Conservation (phyloP, 768 basidiomycete species). For the Hypholoma sublateritium region DNA sequence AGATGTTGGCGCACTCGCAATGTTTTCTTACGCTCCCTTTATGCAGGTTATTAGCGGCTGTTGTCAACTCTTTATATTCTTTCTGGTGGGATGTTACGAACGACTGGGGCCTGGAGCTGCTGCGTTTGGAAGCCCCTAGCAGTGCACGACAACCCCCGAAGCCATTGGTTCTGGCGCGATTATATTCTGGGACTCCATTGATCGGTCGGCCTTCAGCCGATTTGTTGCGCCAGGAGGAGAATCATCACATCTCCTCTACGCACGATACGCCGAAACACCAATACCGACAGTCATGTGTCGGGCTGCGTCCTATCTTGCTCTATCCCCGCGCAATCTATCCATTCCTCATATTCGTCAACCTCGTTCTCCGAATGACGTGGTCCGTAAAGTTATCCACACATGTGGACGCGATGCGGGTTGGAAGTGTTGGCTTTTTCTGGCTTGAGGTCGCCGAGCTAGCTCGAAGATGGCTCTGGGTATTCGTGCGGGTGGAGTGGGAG, state of each 20-base stretch:
- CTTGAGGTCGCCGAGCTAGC: conserved; percentile 89
- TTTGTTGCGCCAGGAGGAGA: conserved; percentile 19
- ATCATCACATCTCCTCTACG: conserved; percentile 10
- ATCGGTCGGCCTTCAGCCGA: conserved; percentile 20
- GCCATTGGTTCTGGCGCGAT: conserved; percentile 45
- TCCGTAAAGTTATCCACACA: conserved; percentile 88
- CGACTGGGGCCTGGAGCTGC: conserved; percentile 91
- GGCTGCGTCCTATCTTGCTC: conserved; percentile 73
- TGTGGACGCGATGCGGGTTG: conserved; percentile 75
- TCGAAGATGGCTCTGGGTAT: conserved; percentile 98
- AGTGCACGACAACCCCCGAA: conserved; percentile 36
- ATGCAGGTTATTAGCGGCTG: conserved; percentile 77
- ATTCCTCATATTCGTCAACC: conserved; percentile 75
- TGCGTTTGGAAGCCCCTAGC: conserved; percentile 40
- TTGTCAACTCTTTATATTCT: conserved; percentile 89
- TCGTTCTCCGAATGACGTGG: conserved; percentile 92
- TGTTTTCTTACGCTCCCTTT: not conserved
- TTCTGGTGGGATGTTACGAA: conserved; percentile 99
- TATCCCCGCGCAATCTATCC: conserved; percentile 87
- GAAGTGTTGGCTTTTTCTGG: conserved; percentile 82
- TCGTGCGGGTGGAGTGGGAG: conserved; percentile 97
- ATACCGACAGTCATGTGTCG: conserved; percentile 49
- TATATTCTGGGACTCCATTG: conserved; percentile 38
- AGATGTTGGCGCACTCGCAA: not conserved
- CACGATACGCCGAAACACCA: conserved; percentile 26